Base-by-base conservation (phyloP, 2,329 filamentous ascomycete species). In the Didymella pomorum region DNA sequence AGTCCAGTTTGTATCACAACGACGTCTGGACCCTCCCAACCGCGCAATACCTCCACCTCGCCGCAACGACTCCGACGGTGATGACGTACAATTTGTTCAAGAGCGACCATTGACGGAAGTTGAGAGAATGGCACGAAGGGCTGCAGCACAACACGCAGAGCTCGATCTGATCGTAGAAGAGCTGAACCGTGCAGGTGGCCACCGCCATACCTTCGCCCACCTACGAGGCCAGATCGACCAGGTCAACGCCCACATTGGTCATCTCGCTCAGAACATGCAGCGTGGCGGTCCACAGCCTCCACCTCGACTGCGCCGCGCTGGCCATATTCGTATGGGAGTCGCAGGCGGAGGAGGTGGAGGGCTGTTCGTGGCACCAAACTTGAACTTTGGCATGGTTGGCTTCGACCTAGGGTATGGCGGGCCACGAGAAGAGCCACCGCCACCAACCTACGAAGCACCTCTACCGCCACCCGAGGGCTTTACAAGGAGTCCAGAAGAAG, bases 381-480 rank as follows among this genome's bases (percentile, higher is more conserved):
- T 79, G 57, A 72, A 82, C 42, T 84, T 82, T 65, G 72, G 71
- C 1, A 55, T 68, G 6, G 73, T 79, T 11, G 82, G 72, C 0
- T 83, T 85, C 60, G 74, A 81, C 18, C 29, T 82, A 56, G 79
- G 78, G 0, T 52, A 72, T 12, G 67, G 59, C 4, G 71, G 70
- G 4, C 12, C 3, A 14, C 29, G 12, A 14, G 56, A 60, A 49
- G 66, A 72, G 23, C 70, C 73, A 20, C 49, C 65, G 2, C 70
- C 74, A n/a, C 75, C 77, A 7, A 79, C 77, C 67, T 86, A 94
- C 73, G 84, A 89, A 42, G 82, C 88, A 0, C 88, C 90, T 0
- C 80, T 83, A n/a, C 79, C 87, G 0, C 82, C 91, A 0, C 83
- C 84, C 6, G 80, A 86, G n/a, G 94, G 93, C 0, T 98, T 95